Conservation (phyloP, 2,329 filamentous ascomycete genomes). For the Pestalotiopsis sp. region DNA sequence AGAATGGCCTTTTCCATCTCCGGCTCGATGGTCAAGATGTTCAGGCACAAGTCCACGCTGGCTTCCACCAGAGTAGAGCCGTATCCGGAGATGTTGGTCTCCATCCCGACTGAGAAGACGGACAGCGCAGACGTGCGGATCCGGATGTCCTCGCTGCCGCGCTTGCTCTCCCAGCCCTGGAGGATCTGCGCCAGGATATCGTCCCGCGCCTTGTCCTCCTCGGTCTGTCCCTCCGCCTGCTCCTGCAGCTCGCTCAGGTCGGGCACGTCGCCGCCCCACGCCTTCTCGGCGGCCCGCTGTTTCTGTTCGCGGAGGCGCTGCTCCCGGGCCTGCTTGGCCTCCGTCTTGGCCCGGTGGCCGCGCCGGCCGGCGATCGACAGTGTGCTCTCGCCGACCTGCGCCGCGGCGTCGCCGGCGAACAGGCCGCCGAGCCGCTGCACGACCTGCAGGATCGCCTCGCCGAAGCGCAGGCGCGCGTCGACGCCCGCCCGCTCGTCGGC, state of each 20-base stretch:
- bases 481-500: constrained; percentile 58
- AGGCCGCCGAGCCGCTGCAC: constrained; percentile 62
- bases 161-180: constrained; percentile 67
- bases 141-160: constrained; percentile 69
- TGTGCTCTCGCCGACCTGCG: constrained; percentile 58
- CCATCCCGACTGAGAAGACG: constrained; percentile 62
- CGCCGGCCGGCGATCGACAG: constrained; percentile 67
- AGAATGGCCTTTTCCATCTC: constrained; percentile 65
- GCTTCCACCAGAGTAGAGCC: constrained; percentile 55
- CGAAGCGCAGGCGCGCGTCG: constrained; percentile 69
- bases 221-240: constrained; percentile 6
- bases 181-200: constrained; percentile 63
- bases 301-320: constrained; percentile 51
- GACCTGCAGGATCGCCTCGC: constrained; percentile 68
- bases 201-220: constrained; percentile 25
- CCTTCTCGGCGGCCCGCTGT: constrained; percentile 53
- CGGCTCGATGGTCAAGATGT: constrained; percentile 65
- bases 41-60: constrained; percentile 65
- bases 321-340: constrained; percentile 56
- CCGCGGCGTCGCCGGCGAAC: constrained; percentile 57
- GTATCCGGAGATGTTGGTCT: constrained; percentile 62
- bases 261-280: constrained; percentile 57
- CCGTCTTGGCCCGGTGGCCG: constrained; percentile 61
- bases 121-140: constrained; percentile 72
- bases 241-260: constrained; percentile 43